Base-by-base conservation (phyloP, 257 asterid species). In the Lycium barbarum region DNA sequence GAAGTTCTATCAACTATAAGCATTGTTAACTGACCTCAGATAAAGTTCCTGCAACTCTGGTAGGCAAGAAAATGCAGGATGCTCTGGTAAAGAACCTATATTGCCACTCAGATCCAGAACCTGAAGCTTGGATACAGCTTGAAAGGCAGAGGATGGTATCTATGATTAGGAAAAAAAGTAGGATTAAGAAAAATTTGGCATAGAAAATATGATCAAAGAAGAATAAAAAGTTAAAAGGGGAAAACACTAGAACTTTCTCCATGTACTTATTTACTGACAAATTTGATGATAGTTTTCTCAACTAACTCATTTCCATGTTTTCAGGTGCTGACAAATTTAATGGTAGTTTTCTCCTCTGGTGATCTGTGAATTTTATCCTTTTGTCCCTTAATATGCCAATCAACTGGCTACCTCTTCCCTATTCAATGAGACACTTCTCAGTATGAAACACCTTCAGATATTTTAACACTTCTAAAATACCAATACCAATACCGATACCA, bases 81-180 rank as follows among this genome's bases (percentile, higher is more conserved):
- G 76, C 83, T 91, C 97, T 54, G 97, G 91, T 90, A 96, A 90
- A 85, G 90, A 90, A 85, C 93, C 92, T 18, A 85, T 78, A 62
- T 94, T 91, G 20, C 98, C 97, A 88, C 98, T 95, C 83, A 96
- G 93, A 90, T 96, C 98, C 88, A 96, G 90, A 91, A 96, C 89
- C 85, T 91, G 98, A 87, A 96, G 98, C 89, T 94, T 95, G 84
- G 96, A 83, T 83, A 88, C 93, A 79, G 93, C 93, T 86, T 45
- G 91, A 87, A 95, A 92, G 84, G 95, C 97, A 83, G 94, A 94
- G 80, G 93, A 83, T 54, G 98, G 95, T 68, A 96, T 95, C 99
- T 96, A 87, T 80, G 54, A 61, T 62, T 83, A 80, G 81, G 58
- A 33, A 40, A 84, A 26, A 66, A 26, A 20, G 13, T 43, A 76